phyloP scores from a whole-genome alignment of 352 stramenopile species.

The Phytophthora kernoviae region DNA sequence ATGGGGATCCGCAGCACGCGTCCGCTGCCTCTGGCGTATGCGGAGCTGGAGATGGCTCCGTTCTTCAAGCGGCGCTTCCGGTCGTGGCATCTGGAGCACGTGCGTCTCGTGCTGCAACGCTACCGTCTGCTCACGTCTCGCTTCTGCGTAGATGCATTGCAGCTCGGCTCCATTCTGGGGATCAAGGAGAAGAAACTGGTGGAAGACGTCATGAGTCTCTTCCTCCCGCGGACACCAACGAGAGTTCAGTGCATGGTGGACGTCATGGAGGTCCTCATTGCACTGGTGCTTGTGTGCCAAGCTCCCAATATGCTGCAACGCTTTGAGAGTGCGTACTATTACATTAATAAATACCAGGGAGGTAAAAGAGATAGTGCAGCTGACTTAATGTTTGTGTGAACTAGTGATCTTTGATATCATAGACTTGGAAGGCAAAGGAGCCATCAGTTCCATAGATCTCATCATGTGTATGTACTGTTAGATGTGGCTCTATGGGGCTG shows the following conservation, averaged over 20 bases:
- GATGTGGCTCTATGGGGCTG: background rate
- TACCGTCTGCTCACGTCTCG: conserved; percentile 62
- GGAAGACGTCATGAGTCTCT: conserved; percentile 53
- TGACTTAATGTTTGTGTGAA: conserved; percentile 3
- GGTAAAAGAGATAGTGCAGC: no score
- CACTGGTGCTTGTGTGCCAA: conserved; percentile 67
- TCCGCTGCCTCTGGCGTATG: conserved; percentile 44
- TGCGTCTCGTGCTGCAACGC: conserved; percentile 52
- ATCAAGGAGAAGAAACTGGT: conserved; percentile 58
- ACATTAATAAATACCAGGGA: no score
- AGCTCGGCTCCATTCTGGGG: conserved; percentile 52
- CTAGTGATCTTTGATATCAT: conserved; percentile 72
- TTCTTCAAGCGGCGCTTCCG: conserved; percentile 60
- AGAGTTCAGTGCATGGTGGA: conserved; percentile 74
- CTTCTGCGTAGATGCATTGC: conserved; percentile 62
- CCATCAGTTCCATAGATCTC: conserved; percentile 47
- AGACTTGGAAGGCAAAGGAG: conserved; percentile 39
- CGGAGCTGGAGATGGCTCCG: conserved; percentile 49
- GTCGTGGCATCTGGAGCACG: conserved; percentile 63
- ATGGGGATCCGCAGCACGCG: conserved; percentile 72
- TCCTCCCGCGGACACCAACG: conserved; percentile 57
- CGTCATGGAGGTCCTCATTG: conserved; percentile 68
- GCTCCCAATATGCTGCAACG: conserved; percentile 57
- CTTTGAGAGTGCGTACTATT: conserved; percentile 47
- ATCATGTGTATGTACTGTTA: conserved; percentile 44